These are phyloP conservation scores for Porphyrellus cyaneotinctus DNA, from an alignment of 768 basidiomycete genomes.

Conservation along the genomic window DNA sequence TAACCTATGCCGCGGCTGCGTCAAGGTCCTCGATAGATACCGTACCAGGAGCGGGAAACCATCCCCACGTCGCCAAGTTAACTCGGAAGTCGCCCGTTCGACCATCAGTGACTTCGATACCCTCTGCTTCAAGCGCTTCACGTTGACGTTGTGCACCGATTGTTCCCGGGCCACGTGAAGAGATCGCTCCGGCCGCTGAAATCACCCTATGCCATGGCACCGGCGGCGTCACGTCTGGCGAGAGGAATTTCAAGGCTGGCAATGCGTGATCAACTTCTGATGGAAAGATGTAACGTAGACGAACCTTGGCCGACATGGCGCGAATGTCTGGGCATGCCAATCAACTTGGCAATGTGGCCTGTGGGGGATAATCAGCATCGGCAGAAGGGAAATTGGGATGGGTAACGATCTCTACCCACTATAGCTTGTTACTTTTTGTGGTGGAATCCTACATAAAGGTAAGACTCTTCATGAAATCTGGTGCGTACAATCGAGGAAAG, in stretches of 20 bases:
- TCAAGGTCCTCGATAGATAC: conserved; percentile 17
- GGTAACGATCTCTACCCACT: conserved; percentile 37
- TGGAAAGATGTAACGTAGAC: not conserved
- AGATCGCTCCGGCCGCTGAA: conserved; percentile 64
- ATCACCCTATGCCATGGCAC: conserved; percentile 84
- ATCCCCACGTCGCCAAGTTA: conserved; percentile 54
- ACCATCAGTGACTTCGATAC: conserved; percentile 65
- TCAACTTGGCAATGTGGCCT: conserved; percentile 79
- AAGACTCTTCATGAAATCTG: not conserved
- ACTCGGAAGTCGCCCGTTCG: conserved; percentile 57
- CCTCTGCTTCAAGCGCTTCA: conserved; percentile 75
- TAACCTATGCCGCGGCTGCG: not conserved
- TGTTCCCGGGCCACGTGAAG: conserved; percentile 82
- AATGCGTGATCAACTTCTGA: not conserved
- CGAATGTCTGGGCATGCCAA: conserved; percentile 76
- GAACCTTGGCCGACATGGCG: conserved; percentile 81
- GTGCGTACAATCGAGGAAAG: not conserved
- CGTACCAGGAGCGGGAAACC: conserved; percentile 51
- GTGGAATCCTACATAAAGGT: conserved; percentile 45
- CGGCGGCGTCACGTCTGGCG: conserved; percentile 53
- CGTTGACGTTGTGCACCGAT: conserved; percentile 72
- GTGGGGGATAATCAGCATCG: not conserved
- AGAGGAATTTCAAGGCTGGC: conserved; percentile 74
- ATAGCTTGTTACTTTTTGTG: conserved; percentile 68
- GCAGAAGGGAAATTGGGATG: not conserved